Evolutionary conservation across 805 yeast genomes (phyloP), one percentile per base, ranked within the genome.

Genomic region (Priceomyces carsonii): DNA sequence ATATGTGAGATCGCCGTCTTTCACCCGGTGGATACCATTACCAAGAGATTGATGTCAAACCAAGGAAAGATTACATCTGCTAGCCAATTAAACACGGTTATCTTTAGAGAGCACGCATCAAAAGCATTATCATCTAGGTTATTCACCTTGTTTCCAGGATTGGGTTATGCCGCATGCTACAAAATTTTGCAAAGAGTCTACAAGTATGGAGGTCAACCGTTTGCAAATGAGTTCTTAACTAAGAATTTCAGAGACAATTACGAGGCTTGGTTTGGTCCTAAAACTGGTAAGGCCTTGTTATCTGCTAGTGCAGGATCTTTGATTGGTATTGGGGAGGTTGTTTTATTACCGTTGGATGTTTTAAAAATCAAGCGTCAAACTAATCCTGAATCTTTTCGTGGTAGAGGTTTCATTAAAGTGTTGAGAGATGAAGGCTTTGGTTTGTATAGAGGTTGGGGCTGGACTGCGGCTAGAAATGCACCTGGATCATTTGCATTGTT

Each of bases 381-480:
- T 36, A 93, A 93, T 73, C 99, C 99, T n/a, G 99, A 91, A 66
- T 72, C 98, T n/a, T 93, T 93, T 79, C 84, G 82, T 66, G 99
- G 99, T 51, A 85, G 99, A 72, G 98, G 99, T 8, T 90, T 93
- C 69, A 42, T 90, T 48, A 84, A 77, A 64, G 87, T 93, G 55
- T 59, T 93, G 42, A 57, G 72, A 37, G 99, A 93, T 59, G 99
- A 93, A 69, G 98, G 99, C 13, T 75, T 88, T 40, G 88, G 93
- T 16, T 73, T 93, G 50, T 93, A 93, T 71, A 77, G 96, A 61
- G 99, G 99, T 48, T 90, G 97, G 95, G 98, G 97, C 40, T 93
- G 99, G 99, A 93, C 99, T 41, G 95, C 95, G 50, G 99, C 99
- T 28, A 84, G 99, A 78, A 93, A 93, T 61, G 97, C 98, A 2